Percentiles rank a stretch among this genome's conserved stretches.
Conservation (phyloP, 2,329 filamentous ascomycete species). For the Trichophyton schoenleinii region DNA sequence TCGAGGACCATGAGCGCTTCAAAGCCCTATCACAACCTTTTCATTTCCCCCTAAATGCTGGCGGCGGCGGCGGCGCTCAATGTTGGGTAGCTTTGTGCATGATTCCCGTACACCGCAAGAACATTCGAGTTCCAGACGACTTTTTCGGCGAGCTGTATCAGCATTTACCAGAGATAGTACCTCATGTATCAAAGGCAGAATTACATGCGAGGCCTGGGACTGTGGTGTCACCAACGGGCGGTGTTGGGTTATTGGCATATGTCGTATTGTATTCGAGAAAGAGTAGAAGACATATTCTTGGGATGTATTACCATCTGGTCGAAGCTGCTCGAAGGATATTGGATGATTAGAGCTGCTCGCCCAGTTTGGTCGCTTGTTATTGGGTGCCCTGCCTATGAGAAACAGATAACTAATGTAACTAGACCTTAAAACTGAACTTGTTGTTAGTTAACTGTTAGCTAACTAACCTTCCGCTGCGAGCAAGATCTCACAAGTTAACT, state of each 20-base stretch:
- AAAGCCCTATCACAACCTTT: slow-evolving; percentile 8
- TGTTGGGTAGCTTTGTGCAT: slow-evolving; percentile 10
- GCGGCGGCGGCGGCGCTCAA: no score
- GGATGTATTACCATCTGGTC: no score
- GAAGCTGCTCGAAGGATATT: no score
- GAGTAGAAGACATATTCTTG: not conserved
- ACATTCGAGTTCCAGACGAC: not conserved
- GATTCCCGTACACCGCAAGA: not conserved
- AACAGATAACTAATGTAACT: no score
- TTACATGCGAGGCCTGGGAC: not conserved
- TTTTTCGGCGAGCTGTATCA: not conserved
- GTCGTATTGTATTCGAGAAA: not conserved
- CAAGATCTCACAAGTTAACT: no score
- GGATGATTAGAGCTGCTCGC: no score
- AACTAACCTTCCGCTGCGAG: no score
- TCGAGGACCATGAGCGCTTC: slow-evolving; percentile 3
- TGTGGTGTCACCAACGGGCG: not conserved
- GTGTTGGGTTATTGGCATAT: not conserved
- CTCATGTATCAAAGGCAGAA: not conserved
- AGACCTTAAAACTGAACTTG: no score
- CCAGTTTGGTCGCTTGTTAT: no score
- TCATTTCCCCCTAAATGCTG: no score
- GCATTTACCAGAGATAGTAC: not conserved
- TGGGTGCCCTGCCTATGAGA: no score
- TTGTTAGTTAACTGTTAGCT: no score